These are phyloP conservation scores for Nothophoma quercina DNA, from an alignment of 2,329 filamentous ascomycete genomes.

Conservation along the genomic window DNA sequence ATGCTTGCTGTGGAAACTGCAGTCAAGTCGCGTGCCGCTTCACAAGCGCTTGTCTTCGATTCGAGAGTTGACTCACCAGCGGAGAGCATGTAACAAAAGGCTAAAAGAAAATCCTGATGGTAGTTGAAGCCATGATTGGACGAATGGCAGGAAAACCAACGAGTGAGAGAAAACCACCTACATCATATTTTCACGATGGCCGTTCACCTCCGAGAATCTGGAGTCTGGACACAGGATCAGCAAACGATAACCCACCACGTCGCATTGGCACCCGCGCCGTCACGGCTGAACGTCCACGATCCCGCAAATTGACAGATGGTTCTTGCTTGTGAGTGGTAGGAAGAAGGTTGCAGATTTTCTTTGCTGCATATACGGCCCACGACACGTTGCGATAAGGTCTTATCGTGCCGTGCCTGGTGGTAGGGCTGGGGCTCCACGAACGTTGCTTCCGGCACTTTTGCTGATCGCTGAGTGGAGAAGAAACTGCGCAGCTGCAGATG, in stretches of 20 bases:
- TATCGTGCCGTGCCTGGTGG: slow-evolving; percentile 31
- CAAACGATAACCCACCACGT: slow-evolving; percentile 32
- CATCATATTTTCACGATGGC: slow-evolving; percentile 19
- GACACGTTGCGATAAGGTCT: slow-evolving; percentile 34
- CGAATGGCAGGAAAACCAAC: not conserved
- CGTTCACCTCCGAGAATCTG: slow-evolving; percentile 18
- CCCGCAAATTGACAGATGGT: slow-evolving; percentile 1
- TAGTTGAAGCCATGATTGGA: slow-evolving; percentile 6
- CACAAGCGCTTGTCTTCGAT: not conserved
- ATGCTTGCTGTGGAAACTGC: not conserved
- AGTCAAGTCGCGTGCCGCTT: not conserved
- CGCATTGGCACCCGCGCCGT: slow-evolving; percentile 21
- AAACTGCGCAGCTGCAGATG: slow-evolving; percentile 26
- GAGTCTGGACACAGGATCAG: slow-evolving; percentile 18
- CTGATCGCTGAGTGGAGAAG: slow-evolving; percentile 26
- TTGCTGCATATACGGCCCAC: slow-evolving; percentile 25
- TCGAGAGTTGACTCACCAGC: slow-evolving; percentile 7
- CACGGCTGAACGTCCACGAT: slow-evolving; percentile 17
- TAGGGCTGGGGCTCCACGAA: slow-evolving; percentile 29
- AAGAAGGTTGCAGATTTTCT: slow-evolving; percentile 24
- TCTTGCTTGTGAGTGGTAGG: slow-evolving; percentile 24
- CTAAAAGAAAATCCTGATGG: slow-evolving; percentile 6
- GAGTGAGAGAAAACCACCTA: slow-evolving; percentile 7
- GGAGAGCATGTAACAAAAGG: not conserved
- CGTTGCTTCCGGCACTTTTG: slow-evolving; percentile 28